Percentiles rank a stretch among this genome's conserved stretches.
phyloP scores from a whole-genome alignment of 2,329 filamentous ascomycete genomes.

The Aspergillus candidus region DNA sequence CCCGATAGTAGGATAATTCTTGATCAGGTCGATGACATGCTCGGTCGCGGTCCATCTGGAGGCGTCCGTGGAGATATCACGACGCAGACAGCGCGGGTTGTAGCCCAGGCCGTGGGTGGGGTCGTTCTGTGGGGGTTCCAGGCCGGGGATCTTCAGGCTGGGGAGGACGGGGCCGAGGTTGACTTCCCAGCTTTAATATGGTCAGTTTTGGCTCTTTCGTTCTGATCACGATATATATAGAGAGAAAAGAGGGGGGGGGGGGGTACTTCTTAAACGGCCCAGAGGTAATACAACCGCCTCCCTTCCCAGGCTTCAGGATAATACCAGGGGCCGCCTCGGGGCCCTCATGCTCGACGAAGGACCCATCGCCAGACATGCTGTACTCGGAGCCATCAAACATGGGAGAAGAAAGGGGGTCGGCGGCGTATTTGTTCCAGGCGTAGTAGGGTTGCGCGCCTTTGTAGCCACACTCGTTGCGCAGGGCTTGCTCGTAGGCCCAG shows the following conservation, averaged over 20 bases:
- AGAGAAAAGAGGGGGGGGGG: too few species aligned
- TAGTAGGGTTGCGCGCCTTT: conserved; percentile 40
- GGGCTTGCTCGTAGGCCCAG: conserved; percentile 39
- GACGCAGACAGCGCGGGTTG: conserved; percentile 27
- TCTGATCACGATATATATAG: too few species aligned
- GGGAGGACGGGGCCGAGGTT: conserved; percentile 14
- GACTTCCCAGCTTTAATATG: too few species aligned
- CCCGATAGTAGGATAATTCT: conserved; percentile 17
- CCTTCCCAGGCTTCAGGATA: conserved; percentile 33
- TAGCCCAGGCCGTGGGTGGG: conserved; percentile 15
- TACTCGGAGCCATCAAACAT: conserved; percentile 35
- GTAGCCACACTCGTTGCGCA: conserved; percentile 42
- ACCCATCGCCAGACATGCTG: conserved; percentile 43
- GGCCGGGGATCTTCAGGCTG: conserved; percentile 23
- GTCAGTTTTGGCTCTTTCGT: too few species aligned
- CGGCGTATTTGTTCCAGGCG: conserved; percentile 32
- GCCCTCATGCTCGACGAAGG: conserved; percentile 19
- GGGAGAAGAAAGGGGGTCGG: conserved; percentile 24
- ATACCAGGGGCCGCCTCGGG: conserved; percentile 29
- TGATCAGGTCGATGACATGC: conserved; percentile 16
- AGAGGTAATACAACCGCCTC: conserved; percentile 26
- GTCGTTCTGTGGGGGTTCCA: neutral
- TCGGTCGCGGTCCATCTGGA: conserved; percentile 15
- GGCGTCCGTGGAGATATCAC: conserved; percentile 20
- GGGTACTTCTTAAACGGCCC: conserved; percentile 14